A percentile compares a stretch with the other conserved stretches of the same genome.
Conservation (phyloP, 148 eudicot genomes). For the Hydrangea macrophylla region DNA sequence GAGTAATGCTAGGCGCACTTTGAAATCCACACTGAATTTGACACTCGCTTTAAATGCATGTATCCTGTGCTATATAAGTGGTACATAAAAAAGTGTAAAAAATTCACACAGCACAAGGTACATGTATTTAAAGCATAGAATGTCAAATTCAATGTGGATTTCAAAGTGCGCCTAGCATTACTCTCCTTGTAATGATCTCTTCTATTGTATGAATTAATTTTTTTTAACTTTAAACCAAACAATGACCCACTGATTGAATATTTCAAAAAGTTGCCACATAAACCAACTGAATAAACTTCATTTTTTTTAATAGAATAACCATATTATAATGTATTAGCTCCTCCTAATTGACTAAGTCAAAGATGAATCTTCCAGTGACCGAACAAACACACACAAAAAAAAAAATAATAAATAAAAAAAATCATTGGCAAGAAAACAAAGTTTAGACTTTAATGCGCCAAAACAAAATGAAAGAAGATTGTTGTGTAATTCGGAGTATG, state of each 20-base stretch:
- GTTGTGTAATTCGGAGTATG: neutral
- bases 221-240: neutral
- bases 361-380: neutral
- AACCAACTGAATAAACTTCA: neutral
- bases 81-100: no score
- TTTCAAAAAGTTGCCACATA: neutral
- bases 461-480: neutral
- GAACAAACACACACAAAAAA: no score
- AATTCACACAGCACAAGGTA: no score
- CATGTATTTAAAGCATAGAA: no score
- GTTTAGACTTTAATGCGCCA: neutral
- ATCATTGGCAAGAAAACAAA: no score
- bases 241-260: slow-evolving; percentile 2
- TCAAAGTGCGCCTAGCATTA: no score
- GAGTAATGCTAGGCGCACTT: no score
- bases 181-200: no score
- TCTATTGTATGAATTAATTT: neutral
- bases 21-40: no score
- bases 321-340: neutral
- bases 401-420: no score
- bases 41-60: neutral
- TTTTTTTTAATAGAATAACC: neutral
- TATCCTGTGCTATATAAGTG: neutral
- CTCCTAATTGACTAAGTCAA: slow-evolving; percentile 6
- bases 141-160: no score